Conservation (phyloP, 192 early-diverging fungal genomes). For the Umbelopsis vinacea region DNA sequence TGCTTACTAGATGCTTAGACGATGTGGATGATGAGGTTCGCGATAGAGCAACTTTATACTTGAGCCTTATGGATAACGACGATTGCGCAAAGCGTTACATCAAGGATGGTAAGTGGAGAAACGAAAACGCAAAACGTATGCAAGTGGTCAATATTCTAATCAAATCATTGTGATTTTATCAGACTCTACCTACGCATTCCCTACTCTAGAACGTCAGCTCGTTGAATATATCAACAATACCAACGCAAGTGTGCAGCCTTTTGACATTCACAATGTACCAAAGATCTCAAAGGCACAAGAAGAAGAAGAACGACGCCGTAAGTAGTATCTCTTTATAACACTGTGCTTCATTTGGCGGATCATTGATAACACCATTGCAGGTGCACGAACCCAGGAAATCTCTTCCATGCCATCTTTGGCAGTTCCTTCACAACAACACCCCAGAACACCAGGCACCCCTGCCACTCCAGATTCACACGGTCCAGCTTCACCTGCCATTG, state of each 20-base stretch:
- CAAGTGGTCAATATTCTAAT: conserved; percentile 5
- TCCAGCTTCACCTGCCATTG: conserved; percentile 31
- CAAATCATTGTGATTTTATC: conserved; percentile 18
- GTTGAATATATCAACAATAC: conserved; percentile 83
- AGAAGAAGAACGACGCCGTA: conserved; percentile 74
- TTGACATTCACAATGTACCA: conserved; percentile 81
- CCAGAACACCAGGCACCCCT: conserved; percentile 31
- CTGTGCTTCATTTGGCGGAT: neutral
- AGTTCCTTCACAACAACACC: conserved; percentile 35
- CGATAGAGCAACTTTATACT: conserved; percentile 90
- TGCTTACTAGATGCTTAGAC: conserved; percentile 93
- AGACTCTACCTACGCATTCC: conserved; percentile 87
- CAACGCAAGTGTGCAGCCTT: conserved; percentile 61
- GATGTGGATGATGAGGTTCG: conserved; percentile 99
- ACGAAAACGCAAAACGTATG: neutral
- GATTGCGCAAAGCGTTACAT: conserved; percentile 69
- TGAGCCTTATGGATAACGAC: conserved; percentile 77
- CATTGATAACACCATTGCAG: neutral
- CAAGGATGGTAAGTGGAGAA: conserved; percentile 71
- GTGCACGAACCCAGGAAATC: conserved; percentile 32
- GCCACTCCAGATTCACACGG: conserved; percentile 16
- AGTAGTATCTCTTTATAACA: conserved; percentile 19
- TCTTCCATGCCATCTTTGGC: conserved; percentile 27
- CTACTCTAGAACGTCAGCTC: conserved; percentile 84
- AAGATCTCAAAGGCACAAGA: conserved; percentile 87